A percentile compares a stretch with the other conserved stretches of the same genome.
phyloP scores from a whole-genome alignment of 2,329 filamentous ascomycete species.

The Xylariales sp. region DNA sequence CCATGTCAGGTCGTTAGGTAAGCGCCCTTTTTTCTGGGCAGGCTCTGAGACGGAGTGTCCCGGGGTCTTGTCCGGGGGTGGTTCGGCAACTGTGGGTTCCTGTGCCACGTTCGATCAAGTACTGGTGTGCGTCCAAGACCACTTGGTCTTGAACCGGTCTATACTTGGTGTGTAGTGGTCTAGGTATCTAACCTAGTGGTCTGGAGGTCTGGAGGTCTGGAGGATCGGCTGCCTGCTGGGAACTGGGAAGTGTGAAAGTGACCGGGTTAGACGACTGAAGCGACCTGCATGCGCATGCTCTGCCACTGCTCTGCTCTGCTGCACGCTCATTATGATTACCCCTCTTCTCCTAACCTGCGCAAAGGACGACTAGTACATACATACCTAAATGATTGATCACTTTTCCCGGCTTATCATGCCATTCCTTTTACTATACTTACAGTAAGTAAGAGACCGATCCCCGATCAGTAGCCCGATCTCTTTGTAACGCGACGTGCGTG shows the following conservation, averaged over 20 bases:
- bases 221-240: background rate
- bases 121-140: background rate
- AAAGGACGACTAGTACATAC: background rate
- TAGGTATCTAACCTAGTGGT: too few species aligned
- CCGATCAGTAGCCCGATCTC: background rate
- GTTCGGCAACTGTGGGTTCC: slow-evolving; percentile 31
- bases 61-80: slow-evolving; percentile 20
- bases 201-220: too few species aligned
- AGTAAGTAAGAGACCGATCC: slow-evolving; percentile 2
- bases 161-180: background rate
- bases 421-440: slow-evolving; percentile 8
- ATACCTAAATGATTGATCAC: slow-evolving; percentile 2
- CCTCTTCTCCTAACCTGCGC: slow-evolving; percentile 2
- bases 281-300: background rate
- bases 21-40: too few species aligned
- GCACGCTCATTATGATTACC: slow-evolving; percentile 15
- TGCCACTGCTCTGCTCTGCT: too few species aligned
- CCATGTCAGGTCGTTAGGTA: slow-evolving; percentile 4
- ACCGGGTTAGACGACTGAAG: background rate
- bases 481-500: background rate
- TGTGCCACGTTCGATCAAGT: slow-evolving; percentile 13
- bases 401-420: slow-evolving; percentile 18
- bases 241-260: background rate
- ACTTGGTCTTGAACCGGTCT: background rate
- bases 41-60: slow-evolving; percentile 7